Conservation (phyloP, 2,329 filamentous ascomycete species). For the Fusarium sp. region DNA sequence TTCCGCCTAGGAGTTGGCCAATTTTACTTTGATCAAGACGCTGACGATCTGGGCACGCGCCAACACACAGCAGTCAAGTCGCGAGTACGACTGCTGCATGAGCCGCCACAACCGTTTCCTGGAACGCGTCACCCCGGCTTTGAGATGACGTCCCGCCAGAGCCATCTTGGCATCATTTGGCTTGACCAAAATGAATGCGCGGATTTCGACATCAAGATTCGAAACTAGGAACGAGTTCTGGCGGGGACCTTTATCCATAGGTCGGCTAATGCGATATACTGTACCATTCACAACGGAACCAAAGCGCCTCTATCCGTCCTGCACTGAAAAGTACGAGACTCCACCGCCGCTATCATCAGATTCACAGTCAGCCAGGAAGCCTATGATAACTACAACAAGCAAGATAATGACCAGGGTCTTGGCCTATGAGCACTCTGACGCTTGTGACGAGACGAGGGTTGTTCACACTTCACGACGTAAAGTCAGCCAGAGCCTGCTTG, state of each 20-base stretch:
- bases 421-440: not conserved
- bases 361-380: not conserved
- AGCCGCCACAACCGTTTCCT: conserved; percentile 17
- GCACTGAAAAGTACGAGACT: not conserved
- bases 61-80: not conserved
- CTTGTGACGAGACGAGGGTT: not conserved
- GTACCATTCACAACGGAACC: not conserved
- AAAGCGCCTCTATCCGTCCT: not conserved
- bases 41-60: conserved; percentile 10
- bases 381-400: not conserved
- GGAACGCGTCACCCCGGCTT: conserved; percentile 10
- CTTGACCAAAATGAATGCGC: not conserved
- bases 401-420: not conserved
- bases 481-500: conserved; percentile 15
- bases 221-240: not conserved
- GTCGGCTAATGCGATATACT: not conserved
- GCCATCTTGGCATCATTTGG: not conserved
- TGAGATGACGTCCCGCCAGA: not conserved
- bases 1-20: conserved; percentile 10
- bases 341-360: not conserved
- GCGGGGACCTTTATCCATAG: not conserved
- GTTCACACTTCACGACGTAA: not conserved
- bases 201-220: not conserved
- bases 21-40: conserved; percentile 10
- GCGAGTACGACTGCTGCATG: not conserved